Base-by-base conservation (phyloP, 257 asterid genomes). In the Fraxinus americana region DNA sequence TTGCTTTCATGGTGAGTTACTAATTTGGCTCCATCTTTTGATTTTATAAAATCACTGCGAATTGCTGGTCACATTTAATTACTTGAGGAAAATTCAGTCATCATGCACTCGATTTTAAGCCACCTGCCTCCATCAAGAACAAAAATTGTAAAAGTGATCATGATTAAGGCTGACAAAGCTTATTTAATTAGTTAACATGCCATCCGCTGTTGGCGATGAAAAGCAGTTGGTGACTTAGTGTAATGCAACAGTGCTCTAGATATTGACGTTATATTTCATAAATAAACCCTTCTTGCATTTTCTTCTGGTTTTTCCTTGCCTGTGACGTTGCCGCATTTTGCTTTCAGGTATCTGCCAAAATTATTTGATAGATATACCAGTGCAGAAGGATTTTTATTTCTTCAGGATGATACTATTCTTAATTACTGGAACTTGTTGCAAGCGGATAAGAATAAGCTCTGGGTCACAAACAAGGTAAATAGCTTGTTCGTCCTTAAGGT, bases 341-440 rank as follows among this genome's bases (percentile, higher is more conserved):
- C 19, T 78, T 76, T 80, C 91, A 96, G 99, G 94, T 78, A 85
- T 82, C 82, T 94, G 73, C 97, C 98, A 5, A 86, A 85, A 77
- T 41, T 83, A 75, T 88, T 96, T 52, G 82, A 89, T 54, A 82
- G 94, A 74, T 96, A 96, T 85, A 71, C 87, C 54, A 92, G 98
- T 32, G 97, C 98, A 11, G 99, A 96, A 29, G 99, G 98, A 77
- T 96, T 96, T 85, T 67, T 96, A 71, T 93, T 92, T 89, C 96
- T 96, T 67, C 87, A 89, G 74, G 99, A 96, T 19, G 81, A 96
- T 75, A 96, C 98, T 25, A 80, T 96, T 80, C 97, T 96, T 82
- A 96, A 96, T 77, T 96, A 96, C 86, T 96, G 99, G 99, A 93
- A 91, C 86, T 83, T 96, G 85, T 82, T 93, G 73, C 93, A 87